Evolutionary conservation across 441 rosid species (phyloP).

Genomic region (Pelargonium citronellum): DNA sequence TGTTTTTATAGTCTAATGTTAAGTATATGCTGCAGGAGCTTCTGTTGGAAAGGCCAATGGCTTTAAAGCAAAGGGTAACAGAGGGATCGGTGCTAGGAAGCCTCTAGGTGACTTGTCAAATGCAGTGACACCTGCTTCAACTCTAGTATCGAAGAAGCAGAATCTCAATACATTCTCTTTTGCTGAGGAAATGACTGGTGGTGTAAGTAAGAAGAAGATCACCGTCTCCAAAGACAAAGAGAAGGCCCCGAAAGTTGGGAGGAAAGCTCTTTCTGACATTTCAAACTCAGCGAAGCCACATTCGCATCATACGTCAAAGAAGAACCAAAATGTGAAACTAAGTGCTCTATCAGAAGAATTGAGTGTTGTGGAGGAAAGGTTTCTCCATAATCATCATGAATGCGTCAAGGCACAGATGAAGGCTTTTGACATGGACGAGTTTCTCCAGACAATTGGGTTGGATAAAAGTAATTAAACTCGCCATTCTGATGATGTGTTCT

Average conservation of each 20-base stretch:
- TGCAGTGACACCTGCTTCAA: constrained; percentile 29
- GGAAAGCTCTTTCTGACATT: constrained; percentile 54
- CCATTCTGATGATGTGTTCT: not conserved
- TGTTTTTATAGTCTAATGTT: not conserved
- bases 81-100: constrained; percentile 43
- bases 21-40: constrained; percentile 20
- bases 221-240: constrained; percentile 25
- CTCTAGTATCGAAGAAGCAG: constrained; percentile 34
- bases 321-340: constrained; percentile 24
- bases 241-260: constrained; percentile 21
- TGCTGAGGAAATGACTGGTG: constrained; percentile 15
- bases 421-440: constrained; percentile 31
- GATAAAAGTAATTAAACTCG: constrained; percentile 25
- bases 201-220: constrained; percentile 30
- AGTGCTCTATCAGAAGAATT: constrained; percentile 29
- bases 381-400: constrained; percentile 49
- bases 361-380: constrained; percentile 35
- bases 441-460: constrained; percentile 40
- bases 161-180: constrained; percentile 15
- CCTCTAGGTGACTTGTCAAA: constrained; percentile 65
- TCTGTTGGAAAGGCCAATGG: constrained; percentile 32
- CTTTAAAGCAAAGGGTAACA: constrained; percentile 37
- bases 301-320: constrained; percentile 33
- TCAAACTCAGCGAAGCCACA: constrained; percentile 43
- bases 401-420: constrained; percentile 41